Evolutionary conservation across 1,284 basidiomycete genomes (phyloP).

Genomic region (Fomitopsis palustris): DNA sequence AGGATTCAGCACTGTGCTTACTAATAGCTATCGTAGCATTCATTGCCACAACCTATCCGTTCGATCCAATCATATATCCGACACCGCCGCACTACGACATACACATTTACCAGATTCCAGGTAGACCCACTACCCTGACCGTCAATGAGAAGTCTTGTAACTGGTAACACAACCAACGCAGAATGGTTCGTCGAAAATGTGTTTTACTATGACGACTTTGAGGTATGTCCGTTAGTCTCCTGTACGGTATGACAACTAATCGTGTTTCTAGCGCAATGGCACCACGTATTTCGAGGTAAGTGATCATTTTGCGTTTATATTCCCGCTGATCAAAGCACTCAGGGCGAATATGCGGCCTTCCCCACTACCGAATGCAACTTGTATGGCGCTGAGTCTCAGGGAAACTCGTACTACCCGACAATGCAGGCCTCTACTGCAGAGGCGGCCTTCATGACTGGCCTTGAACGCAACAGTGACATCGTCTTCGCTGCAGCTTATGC

Average conservation of each 20-base stretch:
- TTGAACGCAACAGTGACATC: conserved; percentile 55
- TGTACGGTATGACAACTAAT: not conserved
- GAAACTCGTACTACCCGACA: conserved; percentile 57
- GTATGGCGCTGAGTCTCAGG: conserved; percentile 44
- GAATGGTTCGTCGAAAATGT: conserved; percentile 58
- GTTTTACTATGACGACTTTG: conserved; percentile 58
- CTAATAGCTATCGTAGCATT: too few relatives aligned
- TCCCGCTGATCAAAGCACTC: not conserved
- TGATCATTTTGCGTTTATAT: too few relatives aligned
- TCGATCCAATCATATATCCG: conserved; percentile 47
- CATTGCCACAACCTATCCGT: conserved; percentile 52
- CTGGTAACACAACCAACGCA: conserved; percentile 1
- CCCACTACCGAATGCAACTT: conserved; percentile 56
- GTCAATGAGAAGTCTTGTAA: too few relatives aligned
- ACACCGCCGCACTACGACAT: conserved; percentile 57
- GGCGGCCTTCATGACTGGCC: conserved; percentile 70
- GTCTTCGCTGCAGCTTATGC: conserved; percentile 69
- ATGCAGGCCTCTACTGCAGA: conserved; percentile 56
- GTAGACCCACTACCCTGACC: too few relatives aligned
- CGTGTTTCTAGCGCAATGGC: conserved; percentile 43
- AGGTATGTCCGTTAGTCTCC: conserved; percentile 25
- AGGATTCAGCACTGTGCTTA: not conserved
- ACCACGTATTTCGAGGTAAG: conserved; percentile 54
- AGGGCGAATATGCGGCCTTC: conserved; percentile 71
- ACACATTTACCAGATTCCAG: conserved; percentile 65